phyloP scores from a whole-genome alignment of 1,139 yeast species.

The Geotrichum phurueaensis region DNA sequence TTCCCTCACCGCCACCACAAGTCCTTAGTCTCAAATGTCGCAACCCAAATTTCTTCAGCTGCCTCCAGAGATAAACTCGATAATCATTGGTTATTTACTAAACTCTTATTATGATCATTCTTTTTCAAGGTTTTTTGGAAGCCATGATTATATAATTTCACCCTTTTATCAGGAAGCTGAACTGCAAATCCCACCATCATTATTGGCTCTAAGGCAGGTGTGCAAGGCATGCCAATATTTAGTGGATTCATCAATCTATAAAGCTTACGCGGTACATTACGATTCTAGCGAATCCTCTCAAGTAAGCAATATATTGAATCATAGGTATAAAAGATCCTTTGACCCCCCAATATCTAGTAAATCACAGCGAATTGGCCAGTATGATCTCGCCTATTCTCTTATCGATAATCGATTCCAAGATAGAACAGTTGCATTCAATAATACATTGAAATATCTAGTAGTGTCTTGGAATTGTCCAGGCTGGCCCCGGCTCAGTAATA shows the following conservation, averaged over 20 bases:
- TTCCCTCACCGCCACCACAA: neutral
- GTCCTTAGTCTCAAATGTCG: neutral
- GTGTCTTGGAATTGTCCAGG: neutral
- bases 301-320: neutral
- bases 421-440: neutral
- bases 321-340: neutral
- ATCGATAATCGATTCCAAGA: neutral
- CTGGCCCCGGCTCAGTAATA: neutral
- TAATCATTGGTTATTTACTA: neutral
- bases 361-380: neutral
- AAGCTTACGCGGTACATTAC: neutral
- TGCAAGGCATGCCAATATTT: neutral
- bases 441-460: neutral
- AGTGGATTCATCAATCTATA: neutral
- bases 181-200: neutral
- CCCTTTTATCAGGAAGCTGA: neutral
- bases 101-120: neutral
- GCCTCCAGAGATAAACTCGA: neutral
- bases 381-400: neutral
- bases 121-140: neutral
- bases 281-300: neutral
- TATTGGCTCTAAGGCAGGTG: neutral
- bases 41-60: neutral
- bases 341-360: neutral
- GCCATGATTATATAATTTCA: neutral